Evolutionary conservation across 2,329 filamentous ascomycete genomes (phyloP).

Genomic region (Alternaria sp.): DNA sequence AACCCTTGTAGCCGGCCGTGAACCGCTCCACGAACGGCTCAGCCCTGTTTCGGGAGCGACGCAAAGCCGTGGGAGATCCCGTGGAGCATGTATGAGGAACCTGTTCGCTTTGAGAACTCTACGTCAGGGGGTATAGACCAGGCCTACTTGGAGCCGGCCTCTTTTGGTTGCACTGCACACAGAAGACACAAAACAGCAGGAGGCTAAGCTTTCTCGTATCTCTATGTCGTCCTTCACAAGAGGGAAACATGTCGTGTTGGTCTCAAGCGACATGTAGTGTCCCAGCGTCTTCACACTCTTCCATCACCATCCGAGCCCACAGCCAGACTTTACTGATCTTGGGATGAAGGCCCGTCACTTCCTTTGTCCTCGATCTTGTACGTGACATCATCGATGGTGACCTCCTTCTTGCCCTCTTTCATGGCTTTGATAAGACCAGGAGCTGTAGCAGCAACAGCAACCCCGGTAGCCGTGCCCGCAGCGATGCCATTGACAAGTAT

Average conservation of each 20-base stretch:
- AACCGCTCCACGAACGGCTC: slow-evolving; percentile 13
- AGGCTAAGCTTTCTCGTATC: background rate
- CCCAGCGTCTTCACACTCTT: background rate
- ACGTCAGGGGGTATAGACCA: background rate
- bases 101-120: background rate
- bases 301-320: background rate
- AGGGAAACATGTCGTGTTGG: background rate
- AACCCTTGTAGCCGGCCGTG: slow-evolving; percentile 3
- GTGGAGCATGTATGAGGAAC: background rate
- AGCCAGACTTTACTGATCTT: background rate
- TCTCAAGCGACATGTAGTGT: background rate
- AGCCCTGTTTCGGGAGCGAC: slow-evolving; percentile 14
- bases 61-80: background rate
- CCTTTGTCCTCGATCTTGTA: background rate
- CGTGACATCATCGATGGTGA: background rate
- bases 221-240: background rate
- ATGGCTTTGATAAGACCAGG: slow-evolving; percentile 6
- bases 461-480: slow-evolving; percentile 1
- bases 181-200: background rate
- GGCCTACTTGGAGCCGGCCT: background rate
- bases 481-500: slow-evolving; percentile 19
- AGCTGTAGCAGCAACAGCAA: slow-evolving; percentile 10
- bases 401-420: background rate
- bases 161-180: background rate
- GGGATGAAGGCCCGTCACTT: too few relatives aligned